Evolutionary conservation across 805 yeast genomes (phyloP).

Genomic region (Zygosaccharomyces bailii): DNA sequence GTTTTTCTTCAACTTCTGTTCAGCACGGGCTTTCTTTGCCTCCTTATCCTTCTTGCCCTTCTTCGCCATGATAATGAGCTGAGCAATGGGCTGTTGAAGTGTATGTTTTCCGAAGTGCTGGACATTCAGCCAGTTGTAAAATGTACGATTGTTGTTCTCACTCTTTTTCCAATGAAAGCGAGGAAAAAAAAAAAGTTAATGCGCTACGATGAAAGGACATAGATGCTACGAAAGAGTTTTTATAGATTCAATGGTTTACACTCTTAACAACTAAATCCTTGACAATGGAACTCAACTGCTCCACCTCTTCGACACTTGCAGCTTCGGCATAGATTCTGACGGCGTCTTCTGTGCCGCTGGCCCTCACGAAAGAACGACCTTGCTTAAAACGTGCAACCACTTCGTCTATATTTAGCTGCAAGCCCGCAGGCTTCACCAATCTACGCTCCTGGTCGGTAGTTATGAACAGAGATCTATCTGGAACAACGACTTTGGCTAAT

Average conservation of each 20-base stretch:
- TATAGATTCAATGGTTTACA: not conserved
- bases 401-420: constrained; percentile 70
- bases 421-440: constrained; percentile 68
- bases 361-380: constrained; percentile 92
- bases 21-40: constrained; percentile 84
- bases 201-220: not conserved
- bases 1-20: constrained; percentile 76
- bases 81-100: not conserved
- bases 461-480: constrained; percentile 71
- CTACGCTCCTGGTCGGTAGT: constrained; percentile 91
- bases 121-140: no score
- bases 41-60: constrained; percentile 82
- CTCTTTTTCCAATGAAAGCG: not conserved
- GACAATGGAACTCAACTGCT: constrained; percentile 43
- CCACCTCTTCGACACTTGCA: constrained; percentile 46
- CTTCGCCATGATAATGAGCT: constrained; percentile 68
- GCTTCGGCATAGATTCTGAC: constrained; percentile 96
- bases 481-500: constrained; percentile 75
- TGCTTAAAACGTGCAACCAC: constrained; percentile 50
- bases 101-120: no score
- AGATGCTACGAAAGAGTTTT: not conserved
- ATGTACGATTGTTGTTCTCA: not conserved
- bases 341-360: constrained; percentile 97
- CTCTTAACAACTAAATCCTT: constrained; percentile 35
- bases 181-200: not conserved